Base-by-base conservation (phyloP, 176 grass and related monocot genomes). In the Cocos nucifera region DNA sequence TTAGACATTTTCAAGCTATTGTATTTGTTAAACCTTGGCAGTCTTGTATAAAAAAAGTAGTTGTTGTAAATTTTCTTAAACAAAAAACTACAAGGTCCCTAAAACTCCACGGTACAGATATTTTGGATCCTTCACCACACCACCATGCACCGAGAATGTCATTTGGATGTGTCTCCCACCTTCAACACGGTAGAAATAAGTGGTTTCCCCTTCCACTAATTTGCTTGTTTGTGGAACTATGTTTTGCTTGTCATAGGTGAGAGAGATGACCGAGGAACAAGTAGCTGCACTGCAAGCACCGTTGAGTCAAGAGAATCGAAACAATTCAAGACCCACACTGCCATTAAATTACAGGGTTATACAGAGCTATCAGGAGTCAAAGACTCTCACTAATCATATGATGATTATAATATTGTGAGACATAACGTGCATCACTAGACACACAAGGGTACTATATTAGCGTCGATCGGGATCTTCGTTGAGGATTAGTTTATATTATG, bases 91-190 rank as follows among this genome's bases (percentile, higher is more conserved):
- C 60, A 69, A 84, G 35, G 9, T 72, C 84, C 25, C 8, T 87
- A 48, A 70, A 18, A 19, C 60, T 63, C 17, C 76, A 68, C 7
- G 44, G 49, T 86, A 76, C 59, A 78, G 86, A 87, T 95, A 89
- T 55, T 17, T 57, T 23, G 83, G 86, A 59, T 84, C 90, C 54
- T 77, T 95, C 14, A 76, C 64, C 55, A 63, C 74, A 21, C 90
- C 90, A 60, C 90, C 90, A 73, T 95, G 90, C 79, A 95, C 90
- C 3, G 90, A 95, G 56, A 84, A 79, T 62, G 81, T 95, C 28
- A 76, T 87, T 19, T 95, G 86, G 86, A 75, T 17, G 56, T 52
- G 49, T 51, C 16, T 21, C 4, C 16, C 30, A 70, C 52, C 29
- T 70, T 49, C 14, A 44, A 44, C 9, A 44, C 2, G 0, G 35